Evolutionary conservation across 2,329 filamentous ascomycete species (phyloP), one percentile per base, ranked within the genome.

Genomic region (Coniochaeta pulveracea): DNA sequence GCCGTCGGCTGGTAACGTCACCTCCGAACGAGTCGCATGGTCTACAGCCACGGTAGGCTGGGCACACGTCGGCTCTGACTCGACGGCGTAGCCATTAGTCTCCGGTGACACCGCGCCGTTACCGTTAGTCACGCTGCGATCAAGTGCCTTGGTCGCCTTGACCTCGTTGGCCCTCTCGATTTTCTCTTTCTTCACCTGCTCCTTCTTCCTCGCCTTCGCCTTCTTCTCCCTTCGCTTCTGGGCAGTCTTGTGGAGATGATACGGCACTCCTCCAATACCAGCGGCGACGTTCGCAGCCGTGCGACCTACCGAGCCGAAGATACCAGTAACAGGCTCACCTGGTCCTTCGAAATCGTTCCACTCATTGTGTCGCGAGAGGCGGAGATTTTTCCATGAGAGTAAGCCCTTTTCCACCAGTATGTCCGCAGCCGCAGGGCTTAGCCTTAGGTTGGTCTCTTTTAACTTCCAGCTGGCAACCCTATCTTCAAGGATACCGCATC

Each of bases 341-440:
- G 80, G 79, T 0, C 81, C 81, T 42, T 81, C 77, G 44, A 84
- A 85, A 44, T 85, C 80, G 43, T 83, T 82, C 77, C 80, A 85
- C 44, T 83, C 78, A 33, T 68, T 72, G 44, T 81, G 76, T 7
- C 80, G 63, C 7, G 82, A 47, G 1, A 85, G 60, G 10, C 71
- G 66, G 29, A 85, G 53, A 37, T 74, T 69, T 35, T 67, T 70
- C 70, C 76, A 83, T 16, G 65, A 63, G 15, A 82, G 47, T 40
- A 70, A 64, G n/a, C 72, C 74, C 40, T 63, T 64, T 21, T 69
- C 63, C 4, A 80, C 70, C 2, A 82, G 55, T 2, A 82, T 57
- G 17, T 81, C 71, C 0, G 80, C 79, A 3, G 79, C 79, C 24
- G 83, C 42, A 0, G 76, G 60, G 37, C 72, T 76, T 1, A 85